Base-by-base conservation (phyloP, 371 early-diverging fungal genomes). In the Sporodiniella umbellata region DNA sequence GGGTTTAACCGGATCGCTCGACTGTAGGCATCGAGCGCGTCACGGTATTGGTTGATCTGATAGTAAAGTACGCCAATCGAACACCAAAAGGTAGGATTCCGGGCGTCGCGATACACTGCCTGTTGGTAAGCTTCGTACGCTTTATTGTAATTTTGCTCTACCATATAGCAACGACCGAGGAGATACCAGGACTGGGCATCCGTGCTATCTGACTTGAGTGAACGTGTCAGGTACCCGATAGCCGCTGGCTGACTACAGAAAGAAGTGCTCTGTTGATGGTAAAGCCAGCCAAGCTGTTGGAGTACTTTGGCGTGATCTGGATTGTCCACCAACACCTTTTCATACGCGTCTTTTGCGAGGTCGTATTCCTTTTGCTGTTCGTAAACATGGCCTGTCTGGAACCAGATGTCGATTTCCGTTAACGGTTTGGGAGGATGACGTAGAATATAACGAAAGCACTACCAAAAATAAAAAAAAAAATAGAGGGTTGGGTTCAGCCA, bases 111-210 rank as follows among this genome's bases (percentile, higher is more conserved):
- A 62, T 93, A 78, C 7, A 99, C 98, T 5, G 98, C 98, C 62
- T 97, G 92, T 76, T 99, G 98, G 63, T 97, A 99, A 0, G 95
- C 92, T 51, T 97, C 96, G 65, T 98, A 98, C 0, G 99, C 98
- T 55, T 94, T 92, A 62, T 87, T 92, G 75, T 88, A 94, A 52
- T 95, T 93, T 61, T 90, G 88, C 68, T 94, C 92, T 0, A 89
- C 86, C 96, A 99, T 98, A 61, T 94, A 93, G 70, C 95, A 94
- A 26, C 99, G 81, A 6, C 99, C 99, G 33, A 99, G 70, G 12
- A 96, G 65, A 66, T 99, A 98, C 88, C 91, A 95, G 0, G 96
- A 90, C 64, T 95, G 96, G 1, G 96, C 87, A 68, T 97, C 98
- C n/a, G 78, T 80, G 45, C 81, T 78, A 66, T 96, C 96, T 7